Base-by-base conservation (phyloP, 2,329 filamentous ascomycete species). In the Lachnellula cervina region DNA sequence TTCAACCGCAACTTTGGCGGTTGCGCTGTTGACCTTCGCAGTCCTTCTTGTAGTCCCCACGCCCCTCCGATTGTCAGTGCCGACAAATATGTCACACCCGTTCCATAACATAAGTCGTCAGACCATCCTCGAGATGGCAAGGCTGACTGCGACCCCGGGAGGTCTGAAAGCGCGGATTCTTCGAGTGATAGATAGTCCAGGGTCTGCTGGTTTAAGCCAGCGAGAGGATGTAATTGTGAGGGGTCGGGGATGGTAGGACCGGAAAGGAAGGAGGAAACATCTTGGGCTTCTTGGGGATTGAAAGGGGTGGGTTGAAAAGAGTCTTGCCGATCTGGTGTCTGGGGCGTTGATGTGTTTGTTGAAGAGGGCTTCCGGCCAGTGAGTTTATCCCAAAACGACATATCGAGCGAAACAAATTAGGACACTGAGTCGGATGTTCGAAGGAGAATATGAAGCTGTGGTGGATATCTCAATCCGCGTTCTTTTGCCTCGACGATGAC, bases 81-180 rank as follows among this genome's bases (percentile, higher is more conserved):
- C n/a, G 89, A 78, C 58, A 99, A 79, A 71, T 99, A 99, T 70
- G 91, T 96, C 60, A 93, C 86, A 66, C 94, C 94, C 21, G 94
- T 95, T 69, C 95, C 94, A 73, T 99, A 99, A 76, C 94, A 97
- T 58, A 99, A 83, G 73, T 99, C 94, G 71, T 99, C 94, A 59
- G 92, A 96, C 85, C 96, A 99, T 71, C 94, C 94, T 72, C 94
- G 87, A 55, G 92, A 97, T 44, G 95, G 94, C 53, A 99, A 82
- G 53, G 92, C 88, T 44, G 93, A 95, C 71, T 89, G 88, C 57
- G 86, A 82, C 68, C 91, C 92, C 49, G 92, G 91, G 19, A 96
- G 81, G 68, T 95, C 86, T 59, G 90, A 91, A 56, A 97, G 84
- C 28, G 87, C 83, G 49, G 90, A 89, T 71, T 99, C 95, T 75